These are phyloP conservation scores for Saxophila tyrrhenica DNA, from an alignment of 495 filamentous ascomycete genomes.

Conservation along the genomic window DNA sequence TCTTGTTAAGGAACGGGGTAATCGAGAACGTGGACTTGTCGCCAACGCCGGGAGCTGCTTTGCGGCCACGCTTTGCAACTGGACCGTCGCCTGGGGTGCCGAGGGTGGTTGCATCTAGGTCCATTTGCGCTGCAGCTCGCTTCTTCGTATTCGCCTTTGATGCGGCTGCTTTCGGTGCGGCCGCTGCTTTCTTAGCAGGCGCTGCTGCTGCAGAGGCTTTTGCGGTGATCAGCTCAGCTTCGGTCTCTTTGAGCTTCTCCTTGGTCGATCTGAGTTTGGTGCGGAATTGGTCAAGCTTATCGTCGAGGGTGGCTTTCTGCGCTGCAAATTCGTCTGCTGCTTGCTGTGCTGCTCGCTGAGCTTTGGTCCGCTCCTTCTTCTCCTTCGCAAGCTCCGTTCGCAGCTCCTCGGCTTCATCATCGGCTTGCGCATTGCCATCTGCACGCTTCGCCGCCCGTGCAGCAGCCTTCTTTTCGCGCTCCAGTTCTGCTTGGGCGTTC, in stretches of 20 bases:
- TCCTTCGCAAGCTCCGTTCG: slow-evolving; percentile 33
- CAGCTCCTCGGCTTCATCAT: slow-evolving; percentile 27
- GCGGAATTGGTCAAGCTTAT: slow-evolving; percentile 54
- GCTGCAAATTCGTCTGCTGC: slow-evolving; percentile 38
- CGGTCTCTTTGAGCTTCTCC: slow-evolving; percentile 54
- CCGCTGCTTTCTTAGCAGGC: slow-evolving; percentile 6
- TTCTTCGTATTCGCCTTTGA: slow-evolving; percentile 34
- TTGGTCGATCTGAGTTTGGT: slow-evolving; percentile 55
- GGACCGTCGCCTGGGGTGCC: slow-evolving; percentile 55
- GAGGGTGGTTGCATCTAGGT: slow-evolving; percentile 43
- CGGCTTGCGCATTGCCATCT: slow-evolving; percentile 11
- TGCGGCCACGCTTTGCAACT: slow-evolving; percentile 32
- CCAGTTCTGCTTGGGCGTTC: slow-evolving; percentile 31
- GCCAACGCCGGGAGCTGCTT: slow-evolving; percentile 38
- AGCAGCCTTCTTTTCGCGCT: slow-evolving; percentile 20
- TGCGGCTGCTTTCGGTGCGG: slow-evolving; percentile 5
- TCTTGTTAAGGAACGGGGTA: slow-evolving; percentile 81
- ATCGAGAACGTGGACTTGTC: slow-evolving; percentile 89
- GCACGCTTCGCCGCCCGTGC: slow-evolving; percentile 17
- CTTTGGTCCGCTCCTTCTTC: slow-evolving; percentile 32
- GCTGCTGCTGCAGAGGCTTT: slow-evolving; percentile 34
- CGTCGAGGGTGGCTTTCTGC: slow-evolving; percentile 48
- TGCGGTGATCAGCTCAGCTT: slow-evolving; percentile 36
- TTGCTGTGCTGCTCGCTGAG: slow-evolving; percentile 29
- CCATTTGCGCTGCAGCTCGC: slow-evolving; percentile 31